phyloP scores from a whole-genome alignment of 139 green algal genomes.

The Zygnema cylindricum region DNA sequence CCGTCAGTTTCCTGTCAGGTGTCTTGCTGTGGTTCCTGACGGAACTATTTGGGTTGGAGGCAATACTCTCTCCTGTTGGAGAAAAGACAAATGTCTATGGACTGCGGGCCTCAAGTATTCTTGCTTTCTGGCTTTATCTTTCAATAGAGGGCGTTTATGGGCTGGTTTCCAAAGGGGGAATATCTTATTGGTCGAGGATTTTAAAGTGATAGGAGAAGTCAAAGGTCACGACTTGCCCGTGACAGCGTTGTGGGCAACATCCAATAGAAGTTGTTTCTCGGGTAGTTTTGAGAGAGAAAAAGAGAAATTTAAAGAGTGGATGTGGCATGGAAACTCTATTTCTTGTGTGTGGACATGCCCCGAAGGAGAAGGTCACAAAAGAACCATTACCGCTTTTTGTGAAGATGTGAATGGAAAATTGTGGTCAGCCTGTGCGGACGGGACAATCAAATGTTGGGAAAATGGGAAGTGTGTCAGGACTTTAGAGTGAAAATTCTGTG shows the following conservation, averaged over 20 bases:
- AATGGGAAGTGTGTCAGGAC: not conserved
- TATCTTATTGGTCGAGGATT: not conserved
- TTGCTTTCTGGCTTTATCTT: not conserved
- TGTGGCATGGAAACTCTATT: not conserved
- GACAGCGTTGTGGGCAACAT: not conserved
- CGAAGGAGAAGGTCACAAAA: not conserved
- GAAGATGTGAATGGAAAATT: not conserved
- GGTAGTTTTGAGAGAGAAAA: not conserved
- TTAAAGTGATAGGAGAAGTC: not conserved
- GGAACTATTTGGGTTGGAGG: not conserved
- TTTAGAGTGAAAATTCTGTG: not conserved
- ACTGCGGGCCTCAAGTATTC: not conserved
- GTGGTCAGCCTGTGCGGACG: not conserved
- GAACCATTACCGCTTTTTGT: not conserved
- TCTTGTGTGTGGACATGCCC: not conserved
- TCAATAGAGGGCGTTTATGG: not conserved
- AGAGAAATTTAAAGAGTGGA: not conserved
- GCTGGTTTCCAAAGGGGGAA: not conserved
- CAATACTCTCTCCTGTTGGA: not conserved
- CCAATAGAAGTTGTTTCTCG: not conserved
- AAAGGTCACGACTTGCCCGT: not conserved
- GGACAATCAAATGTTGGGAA: slow-evolving; percentile 7
- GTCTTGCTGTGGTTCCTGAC: not conserved
- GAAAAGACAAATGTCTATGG: not conserved
- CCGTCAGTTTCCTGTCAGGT: not conserved